These are phyloP conservation scores for Pistacia atlantica DNA, from an alignment of 345 rosid species.

Conservation along the genomic window DNA sequence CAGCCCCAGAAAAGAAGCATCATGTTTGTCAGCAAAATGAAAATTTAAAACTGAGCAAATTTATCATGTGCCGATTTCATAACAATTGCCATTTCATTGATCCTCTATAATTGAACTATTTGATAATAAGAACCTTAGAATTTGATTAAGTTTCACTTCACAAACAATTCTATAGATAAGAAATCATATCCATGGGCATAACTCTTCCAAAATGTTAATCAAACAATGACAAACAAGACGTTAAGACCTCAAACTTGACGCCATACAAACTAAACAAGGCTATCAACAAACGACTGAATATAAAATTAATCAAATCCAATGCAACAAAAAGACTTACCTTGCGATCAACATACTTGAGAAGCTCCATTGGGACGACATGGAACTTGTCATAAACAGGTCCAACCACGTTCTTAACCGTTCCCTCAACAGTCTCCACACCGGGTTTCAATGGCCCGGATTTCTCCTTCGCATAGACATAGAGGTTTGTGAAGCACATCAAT, in stretches of 20 bases:
- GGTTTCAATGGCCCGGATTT: constrained; percentile 79
- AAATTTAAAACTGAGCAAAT: background rate
- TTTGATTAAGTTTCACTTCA: background rate
- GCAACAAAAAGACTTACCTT: constrained; percentile 43
- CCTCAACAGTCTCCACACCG: constrained; percentile 84
- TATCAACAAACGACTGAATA: background rate
- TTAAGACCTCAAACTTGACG: background rate
- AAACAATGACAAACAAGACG: background rate
- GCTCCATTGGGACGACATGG: constrained; percentile 63
- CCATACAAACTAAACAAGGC: background rate
- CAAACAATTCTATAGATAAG: no score
- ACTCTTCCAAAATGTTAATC: background rate
- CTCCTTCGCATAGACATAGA: constrained; percentile 76
- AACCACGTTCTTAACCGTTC: constrained; percentile 72
- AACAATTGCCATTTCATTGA: background rate
- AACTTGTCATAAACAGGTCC: constrained; percentile 74
- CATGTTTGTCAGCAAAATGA: background rate
- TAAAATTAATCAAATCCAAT: background rate
- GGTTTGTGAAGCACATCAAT: constrained; percentile 46
- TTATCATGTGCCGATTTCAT: background rate
- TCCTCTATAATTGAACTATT: background rate
- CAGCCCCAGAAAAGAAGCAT: background rate
- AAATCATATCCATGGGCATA: background rate
- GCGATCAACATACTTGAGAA: constrained; percentile 78
- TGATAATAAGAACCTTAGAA: background rate